Evolutionary conservation across 1,139 yeast genomes (phyloP), one percentile per base, ranked within the genome.

Genomic region (Saccharomyces uvarum): DNA sequence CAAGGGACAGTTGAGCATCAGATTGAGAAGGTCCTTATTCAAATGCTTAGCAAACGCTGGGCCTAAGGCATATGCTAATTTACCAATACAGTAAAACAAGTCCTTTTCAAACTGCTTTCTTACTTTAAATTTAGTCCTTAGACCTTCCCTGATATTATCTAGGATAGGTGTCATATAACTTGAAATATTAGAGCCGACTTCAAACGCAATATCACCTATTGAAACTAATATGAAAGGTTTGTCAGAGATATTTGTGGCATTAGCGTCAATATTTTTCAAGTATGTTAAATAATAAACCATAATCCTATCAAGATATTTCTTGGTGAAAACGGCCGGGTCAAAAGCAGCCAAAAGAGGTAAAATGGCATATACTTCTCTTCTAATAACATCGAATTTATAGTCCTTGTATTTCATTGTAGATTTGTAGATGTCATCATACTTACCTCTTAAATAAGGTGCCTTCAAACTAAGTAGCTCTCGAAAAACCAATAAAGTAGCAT

Each of bases 1-100:
- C 51, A 93, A 77, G 0, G 96, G 88, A 60, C 97, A 89, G 54
- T 86, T 80, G 63, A 93, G 79, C 73, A 91, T 80, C 75, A 87
- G 77, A 61, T 86, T 95, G 56, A 93, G 73, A 26, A 91, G 80
- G 63, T 89, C 96, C 59, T 86, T 78, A 60, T 90, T 93, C 58
- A 93, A 75, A 66, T 89, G 93, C 66, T 91, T 91, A 0, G 97
- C 87, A 53, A 93, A 75, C 0, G 97, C 96, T n/a, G 97, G 96
- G 0, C 97, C 98, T 11, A 91, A 90, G 0, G 98, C 95, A 26
- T 80, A 79, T 0, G 97, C 91, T 51, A 93, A 74, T 72, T 88
- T 87, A 0, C 95, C 89, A 51, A 93, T 79, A 68, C 98, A 93
- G 62, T 87, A 90, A 64, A 91, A 93, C 24, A 93, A 83, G 0